Evolutionary conservation across 176 grass and related monocot genomes (phyloP).

Genomic region (Bolboschoenus planiculmis): DNA sequence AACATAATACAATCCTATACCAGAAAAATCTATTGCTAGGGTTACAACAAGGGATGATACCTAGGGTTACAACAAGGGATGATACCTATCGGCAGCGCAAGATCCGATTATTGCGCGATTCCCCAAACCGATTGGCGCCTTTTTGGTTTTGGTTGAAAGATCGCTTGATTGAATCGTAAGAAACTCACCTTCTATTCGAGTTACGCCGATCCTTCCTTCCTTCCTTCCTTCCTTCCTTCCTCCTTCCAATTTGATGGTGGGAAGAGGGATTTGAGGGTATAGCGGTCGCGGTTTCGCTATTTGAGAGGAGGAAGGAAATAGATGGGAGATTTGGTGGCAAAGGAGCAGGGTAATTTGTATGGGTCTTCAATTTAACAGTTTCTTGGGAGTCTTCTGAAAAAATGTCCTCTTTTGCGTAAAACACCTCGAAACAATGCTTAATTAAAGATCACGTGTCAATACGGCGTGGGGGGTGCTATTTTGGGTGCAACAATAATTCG

Average conservation of each 20-base stretch:
- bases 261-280: background rate
- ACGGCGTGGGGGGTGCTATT: too few relatives aligned
- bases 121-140: background rate
- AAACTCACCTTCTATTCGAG: background rate
- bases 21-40: background rate
- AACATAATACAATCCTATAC: background rate
- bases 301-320: too few relatives aligned
- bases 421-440: too few relatives aligned
- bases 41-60: background rate
- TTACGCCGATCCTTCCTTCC: background rate
- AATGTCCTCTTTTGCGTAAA: too few relatives aligned
- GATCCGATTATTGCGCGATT: background rate
- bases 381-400: too few relatives aligned
- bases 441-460: too few relatives aligned
- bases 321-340: too few relatives aligned
- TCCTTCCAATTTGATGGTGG: background rate
- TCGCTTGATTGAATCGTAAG: background rate
- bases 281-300: too few relatives aligned
- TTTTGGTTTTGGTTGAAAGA: background rate
- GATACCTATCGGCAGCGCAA: too few relatives aligned
- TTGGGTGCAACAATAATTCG: too few relatives aligned
- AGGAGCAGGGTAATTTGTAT: too few relatives aligned
- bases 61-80: background rate
- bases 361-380: too few relatives aligned
- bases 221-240: background rate